Conservation (phyloP, 495 filamentous ascomycete genomes). For the Bryoglossum gracile region DNA sequence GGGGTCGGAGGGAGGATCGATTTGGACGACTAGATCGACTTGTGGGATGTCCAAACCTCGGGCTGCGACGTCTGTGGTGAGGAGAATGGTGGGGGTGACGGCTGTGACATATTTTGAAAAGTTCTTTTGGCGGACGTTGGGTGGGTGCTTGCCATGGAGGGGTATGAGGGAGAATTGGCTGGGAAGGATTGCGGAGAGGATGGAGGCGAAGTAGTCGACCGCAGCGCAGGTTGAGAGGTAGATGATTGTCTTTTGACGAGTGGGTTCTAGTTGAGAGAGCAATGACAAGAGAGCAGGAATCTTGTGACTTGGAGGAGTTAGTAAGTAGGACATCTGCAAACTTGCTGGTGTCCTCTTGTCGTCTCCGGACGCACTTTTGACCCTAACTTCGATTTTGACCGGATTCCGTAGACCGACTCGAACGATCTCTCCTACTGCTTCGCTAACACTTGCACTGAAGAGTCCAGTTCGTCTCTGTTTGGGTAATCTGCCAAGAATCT, state of each 20-base stretch:
- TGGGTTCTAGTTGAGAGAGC: constrained; percentile 57
- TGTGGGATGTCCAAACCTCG: constrained; percentile 90
- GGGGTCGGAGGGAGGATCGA: constrained; percentile 86
- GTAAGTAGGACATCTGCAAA: constrained; percentile 84
- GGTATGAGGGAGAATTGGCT: constrained; percentile 62
- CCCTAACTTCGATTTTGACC: constrained; percentile 86
- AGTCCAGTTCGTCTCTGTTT: constrained; percentile 91
- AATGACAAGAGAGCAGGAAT: constrained; percentile 65
- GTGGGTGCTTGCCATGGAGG: constrained; percentile 82
- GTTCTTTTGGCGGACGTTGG: constrained; percentile 73
- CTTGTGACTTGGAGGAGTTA: constrained; percentile 67
- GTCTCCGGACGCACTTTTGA: constrained; percentile 68
- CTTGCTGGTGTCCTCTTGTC: constrained; percentile 83
- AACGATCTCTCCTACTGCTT: constrained; percentile 88
- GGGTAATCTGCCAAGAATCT: constrained; percentile 74
- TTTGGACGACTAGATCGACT: constrained; percentile 87
- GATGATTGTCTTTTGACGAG: constrained; percentile 79
- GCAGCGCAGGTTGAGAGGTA: constrained; percentile 91
- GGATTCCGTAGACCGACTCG: constrained; percentile 88
- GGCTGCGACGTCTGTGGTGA: constrained; percentile 79
- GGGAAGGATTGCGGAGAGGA: constrained; percentile 60
- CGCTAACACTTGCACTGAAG: constrained; percentile 87
- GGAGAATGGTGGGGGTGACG: constrained; percentile 64
- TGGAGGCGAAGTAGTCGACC: constrained; percentile 84
- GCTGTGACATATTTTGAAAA: constrained; percentile 68